Conservation (phyloP, 495 filamentous ascomycete species). For the Neurospora sp. region DNA sequence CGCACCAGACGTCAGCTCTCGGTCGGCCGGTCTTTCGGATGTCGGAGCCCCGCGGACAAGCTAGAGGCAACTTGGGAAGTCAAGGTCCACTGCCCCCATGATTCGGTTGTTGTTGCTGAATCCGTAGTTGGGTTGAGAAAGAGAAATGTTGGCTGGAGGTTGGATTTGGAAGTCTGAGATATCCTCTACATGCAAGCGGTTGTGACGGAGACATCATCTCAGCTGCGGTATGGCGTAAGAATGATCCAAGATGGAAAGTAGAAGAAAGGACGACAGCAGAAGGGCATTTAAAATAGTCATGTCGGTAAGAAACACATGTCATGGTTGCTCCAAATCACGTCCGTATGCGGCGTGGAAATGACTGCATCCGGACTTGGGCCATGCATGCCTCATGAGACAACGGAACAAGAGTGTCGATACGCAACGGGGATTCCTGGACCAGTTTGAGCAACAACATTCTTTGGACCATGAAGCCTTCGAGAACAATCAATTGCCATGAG, state of each 20-base stretch:
- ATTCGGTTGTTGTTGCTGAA: background rate
- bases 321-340: background rate
- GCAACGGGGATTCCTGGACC: background rate
- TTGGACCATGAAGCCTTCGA: background rate
- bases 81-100: background rate
- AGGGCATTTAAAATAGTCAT: background rate
- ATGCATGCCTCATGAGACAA: background rate
- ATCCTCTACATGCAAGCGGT: background rate
- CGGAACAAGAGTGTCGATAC: background rate
- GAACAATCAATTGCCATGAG: background rate
- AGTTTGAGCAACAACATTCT: background rate
- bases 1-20: background rate
- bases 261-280: background rate
- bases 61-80: background rate
- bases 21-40: background rate
- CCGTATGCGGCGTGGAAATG: background rate
- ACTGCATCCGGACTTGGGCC: background rate
- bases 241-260: background rate
- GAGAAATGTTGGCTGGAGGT: background rate
- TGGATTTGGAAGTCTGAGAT: background rate
- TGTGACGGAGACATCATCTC: background rate
- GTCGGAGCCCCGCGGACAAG: background rate
- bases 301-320: background rate
- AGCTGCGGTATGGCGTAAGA: background rate
- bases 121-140: background rate